Percentiles rank a stretch among this genome's conserved stretches.
Evolutionary conservation across 768 basidiomycete species (phyloP).

Genomic region (Udeniomyces megalosporus): DNA sequence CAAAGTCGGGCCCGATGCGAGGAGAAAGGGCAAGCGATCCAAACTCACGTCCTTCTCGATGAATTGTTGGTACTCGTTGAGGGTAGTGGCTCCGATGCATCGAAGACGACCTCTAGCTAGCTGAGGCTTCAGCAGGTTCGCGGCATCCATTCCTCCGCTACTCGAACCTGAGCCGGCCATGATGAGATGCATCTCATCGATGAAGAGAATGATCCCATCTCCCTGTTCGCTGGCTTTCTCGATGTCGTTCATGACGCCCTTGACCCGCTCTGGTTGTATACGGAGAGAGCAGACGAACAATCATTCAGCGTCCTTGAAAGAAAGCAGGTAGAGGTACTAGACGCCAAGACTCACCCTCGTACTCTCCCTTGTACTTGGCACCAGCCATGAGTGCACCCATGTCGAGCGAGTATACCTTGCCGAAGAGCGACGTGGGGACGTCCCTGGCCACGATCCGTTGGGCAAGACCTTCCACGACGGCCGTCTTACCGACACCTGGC

Average conservation of each 20-base stretch:
- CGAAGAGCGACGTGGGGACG: conserved; percentile 31
- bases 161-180: conserved; percentile 51
- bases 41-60: conserved; percentile 83
- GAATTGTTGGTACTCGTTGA: conserved; percentile 51
- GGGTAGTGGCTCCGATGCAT: conserved; percentile 78
- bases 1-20: too few species aligned
- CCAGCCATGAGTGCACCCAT: conserved; percentile 87
- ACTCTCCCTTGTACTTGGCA: conserved; percentile 71
- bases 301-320: too few species aligned
- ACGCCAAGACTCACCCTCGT: too few species aligned
- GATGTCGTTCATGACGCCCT: conserved; percentile 76
- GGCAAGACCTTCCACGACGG: conserved; percentile 86
- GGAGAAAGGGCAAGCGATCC: too few species aligned
- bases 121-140: conserved; percentile 79
- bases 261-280: conserved; percentile 94
- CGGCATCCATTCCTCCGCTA: conserved; percentile 79
- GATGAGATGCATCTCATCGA: conserved; percentile 82
- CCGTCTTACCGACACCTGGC: conserved; percentile 76
- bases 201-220: conserved; percentile 72
- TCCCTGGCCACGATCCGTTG: conserved; percentile 39
- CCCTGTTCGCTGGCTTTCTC: conserved; percentile 71
- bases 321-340: too few species aligned
- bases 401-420: conserved; percentile 47
- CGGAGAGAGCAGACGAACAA: too few species aligned
- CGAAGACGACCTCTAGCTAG: conserved; percentile 65